These are phyloP conservation scores for Rhododendron kiyosumense DNA, from an alignment of 148 eudicot genomes.

Conservation along the genomic window DNA sequence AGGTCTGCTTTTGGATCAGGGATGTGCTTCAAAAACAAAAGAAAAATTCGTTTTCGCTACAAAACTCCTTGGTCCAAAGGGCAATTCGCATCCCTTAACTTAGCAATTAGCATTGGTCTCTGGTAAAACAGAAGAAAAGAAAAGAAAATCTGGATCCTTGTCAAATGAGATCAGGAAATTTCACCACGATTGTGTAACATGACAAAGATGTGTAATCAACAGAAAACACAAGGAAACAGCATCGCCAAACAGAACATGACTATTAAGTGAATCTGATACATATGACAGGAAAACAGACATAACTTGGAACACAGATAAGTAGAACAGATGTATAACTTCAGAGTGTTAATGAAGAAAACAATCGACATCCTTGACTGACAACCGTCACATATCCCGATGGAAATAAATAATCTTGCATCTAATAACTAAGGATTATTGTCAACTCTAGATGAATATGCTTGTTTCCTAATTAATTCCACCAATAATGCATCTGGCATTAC, in stretches of 20 bases:
- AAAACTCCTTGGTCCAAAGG: not conserved
- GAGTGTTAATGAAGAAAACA: constrained; percentile 1
- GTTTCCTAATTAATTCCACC: not conserved
- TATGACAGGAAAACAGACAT: not conserved
- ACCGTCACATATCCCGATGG: not conserved
- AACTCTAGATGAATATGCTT: not conserved
- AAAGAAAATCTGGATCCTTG: not conserved
- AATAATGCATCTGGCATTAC: not conserved
- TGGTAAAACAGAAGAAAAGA: not conserved
- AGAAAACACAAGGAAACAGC: not conserved
- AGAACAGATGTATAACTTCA: not conserved
- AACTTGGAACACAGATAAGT: not conserved
- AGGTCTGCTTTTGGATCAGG: not conserved
- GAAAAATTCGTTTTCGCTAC: not conserved
- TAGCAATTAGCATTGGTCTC: not conserved
- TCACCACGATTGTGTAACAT: not conserved
- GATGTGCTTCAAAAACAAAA: not conserved
- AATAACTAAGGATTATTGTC: not conserved
- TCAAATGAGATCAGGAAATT: not conserved
- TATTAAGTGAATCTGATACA: not conserved
- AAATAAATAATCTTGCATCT: not conserved
- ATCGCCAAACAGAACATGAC: not conserved
- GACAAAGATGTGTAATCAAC: not conserved
- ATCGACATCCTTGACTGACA: not conserved
- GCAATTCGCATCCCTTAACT: not conserved